These are phyloP conservation scores for Penicillium hordei DNA, from an alignment of 2,329 filamentous ascomycete species.

Conservation along the genomic window DNA sequence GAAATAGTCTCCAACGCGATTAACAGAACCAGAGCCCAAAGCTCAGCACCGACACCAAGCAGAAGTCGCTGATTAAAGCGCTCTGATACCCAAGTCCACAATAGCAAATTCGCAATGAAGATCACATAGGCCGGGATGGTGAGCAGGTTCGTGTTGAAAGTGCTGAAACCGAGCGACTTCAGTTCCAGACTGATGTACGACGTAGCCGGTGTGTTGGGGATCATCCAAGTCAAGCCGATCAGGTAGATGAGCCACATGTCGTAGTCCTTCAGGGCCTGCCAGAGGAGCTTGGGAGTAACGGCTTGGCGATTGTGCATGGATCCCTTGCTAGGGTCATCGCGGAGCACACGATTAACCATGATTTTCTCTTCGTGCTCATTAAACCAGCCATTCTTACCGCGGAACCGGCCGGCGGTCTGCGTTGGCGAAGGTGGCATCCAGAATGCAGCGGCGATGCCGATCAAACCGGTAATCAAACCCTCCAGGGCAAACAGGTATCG, in stretches of 20 bases:
- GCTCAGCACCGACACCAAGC: slow-evolving; percentile 53
- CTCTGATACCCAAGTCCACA: slow-evolving; percentile 56
- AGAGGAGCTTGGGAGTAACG: slow-evolving; percentile 50
- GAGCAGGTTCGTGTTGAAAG: slow-evolving; percentile 62
- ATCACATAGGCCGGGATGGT: slow-evolving; percentile 59
- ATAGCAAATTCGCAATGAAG: slow-evolving; percentile 58
- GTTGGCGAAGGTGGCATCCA: slow-evolving; percentile 66
- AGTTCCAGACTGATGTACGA: slow-evolving; percentile 45
- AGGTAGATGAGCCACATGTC: slow-evolving; percentile 60
- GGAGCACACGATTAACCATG: slow-evolving; percentile 63
- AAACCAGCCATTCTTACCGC: slow-evolving; percentile 65
- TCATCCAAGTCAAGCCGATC: slow-evolving; percentile 48
- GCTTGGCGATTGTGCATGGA: slow-evolving; percentile 62
- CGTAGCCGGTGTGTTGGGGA: slow-evolving; percentile 38
- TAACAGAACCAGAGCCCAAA: slow-evolving; percentile 55
- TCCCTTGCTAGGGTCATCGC: slow-evolving; percentile 59
- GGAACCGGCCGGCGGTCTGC: slow-evolving; percentile 61
- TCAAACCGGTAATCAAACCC: slow-evolving; percentile 52
- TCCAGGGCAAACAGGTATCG: slow-evolving; percentile 46
- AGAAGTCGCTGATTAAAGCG: slow-evolving; percentile 56
- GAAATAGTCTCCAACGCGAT: slow-evolving; percentile 54
- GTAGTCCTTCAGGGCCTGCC: slow-evolving; percentile 53
- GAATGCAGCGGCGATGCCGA: slow-evolving; percentile 57
- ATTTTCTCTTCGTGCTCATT: slow-evolving; percentile 67
- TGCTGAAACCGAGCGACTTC: slow-evolving; percentile 57